Conservation (phyloP, 1,139 yeast species). For the Ogataea hybrid region DNA sequence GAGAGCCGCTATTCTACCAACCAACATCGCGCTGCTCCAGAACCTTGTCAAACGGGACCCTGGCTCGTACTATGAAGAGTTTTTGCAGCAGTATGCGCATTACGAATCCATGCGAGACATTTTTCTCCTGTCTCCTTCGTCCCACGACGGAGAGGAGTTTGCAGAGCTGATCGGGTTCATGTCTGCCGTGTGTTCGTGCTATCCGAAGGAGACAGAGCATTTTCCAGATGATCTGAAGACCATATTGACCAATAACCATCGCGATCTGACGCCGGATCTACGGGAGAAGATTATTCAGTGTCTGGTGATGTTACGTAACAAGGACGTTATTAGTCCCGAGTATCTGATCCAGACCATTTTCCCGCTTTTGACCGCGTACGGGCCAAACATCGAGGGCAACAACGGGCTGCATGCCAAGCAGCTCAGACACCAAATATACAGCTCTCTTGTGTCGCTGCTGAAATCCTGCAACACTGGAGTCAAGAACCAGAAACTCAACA, state of each 20-base stretch:
- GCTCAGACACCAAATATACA: constrained; percentile 78
- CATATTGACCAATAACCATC: constrained; percentile 70
- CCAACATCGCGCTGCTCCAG: constrained; percentile 86
- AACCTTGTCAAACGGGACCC: constrained; percentile 94
- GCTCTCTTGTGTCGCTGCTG: constrained; percentile 71
- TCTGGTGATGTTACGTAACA: constrained; percentile 85
- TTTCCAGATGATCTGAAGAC: constrained; percentile 80
- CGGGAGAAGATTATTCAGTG: constrained; percentile 91
- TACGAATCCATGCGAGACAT: constrained; percentile 89
- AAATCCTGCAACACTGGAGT: constrained; percentile 83
- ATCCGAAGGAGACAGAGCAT: constrained; percentile 80
- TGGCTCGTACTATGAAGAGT: constrained; percentile 89
- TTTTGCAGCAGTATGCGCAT: constrained; percentile 86
- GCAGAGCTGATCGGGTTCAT: constrained; percentile 86
- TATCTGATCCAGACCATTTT: constrained; percentile 79
- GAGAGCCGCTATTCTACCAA: constrained; percentile 90
- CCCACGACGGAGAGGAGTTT: constrained; percentile 69
- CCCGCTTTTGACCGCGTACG: constrained; percentile 65
- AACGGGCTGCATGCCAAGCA: constrained; percentile 79
- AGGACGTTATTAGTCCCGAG: constrained; percentile 78
- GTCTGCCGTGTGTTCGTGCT: constrained; percentile 86
- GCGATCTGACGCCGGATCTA: constrained; percentile 76
- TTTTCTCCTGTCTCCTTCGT: constrained; percentile 63
- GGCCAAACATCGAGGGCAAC: constrained; percentile 42
- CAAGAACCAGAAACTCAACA: constrained; percentile 81